These are phyloP conservation scores for Globisporangium yorkense DNA, from an alignment of 352 stramenopile species.

Conservation along the genomic window DNA sequence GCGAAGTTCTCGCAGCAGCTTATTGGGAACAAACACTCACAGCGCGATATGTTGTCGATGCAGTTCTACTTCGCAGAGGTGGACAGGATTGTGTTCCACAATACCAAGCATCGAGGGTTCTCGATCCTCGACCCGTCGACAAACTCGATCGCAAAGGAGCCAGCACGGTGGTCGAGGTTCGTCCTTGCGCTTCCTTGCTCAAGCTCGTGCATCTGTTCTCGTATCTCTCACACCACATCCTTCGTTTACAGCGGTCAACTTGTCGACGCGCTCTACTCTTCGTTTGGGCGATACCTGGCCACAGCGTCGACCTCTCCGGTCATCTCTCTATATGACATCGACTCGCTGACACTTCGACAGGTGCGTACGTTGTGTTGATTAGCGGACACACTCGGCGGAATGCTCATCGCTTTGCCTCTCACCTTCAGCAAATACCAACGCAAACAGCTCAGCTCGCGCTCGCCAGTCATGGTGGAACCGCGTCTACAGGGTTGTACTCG, in stretches of 20 bases:
- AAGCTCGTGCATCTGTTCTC: neutral
- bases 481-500: constrained; percentile 26
- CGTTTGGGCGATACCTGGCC: constrained; percentile 34
- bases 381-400: no score
- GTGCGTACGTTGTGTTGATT: constrained; percentile 7
- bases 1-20: neutral
- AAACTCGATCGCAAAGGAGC: constrained; percentile 12
- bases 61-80: constrained; percentile 32
- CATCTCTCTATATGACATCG: constrained; percentile 46
- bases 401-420: neutral
- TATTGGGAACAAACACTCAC: neutral
- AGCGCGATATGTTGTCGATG: neutral
- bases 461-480: constrained; percentile 8
- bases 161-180: constrained; percentile 4
- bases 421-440: constrained; percentile 44
- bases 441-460: constrained; percentile 30
- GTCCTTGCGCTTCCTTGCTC: neutral
- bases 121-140: constrained; percentile 26
- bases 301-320: constrained; percentile 42
- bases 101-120: constrained; percentile 27
- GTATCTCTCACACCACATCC: neutral
- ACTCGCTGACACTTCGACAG: constrained; percentile 40
- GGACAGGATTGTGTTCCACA: constrained; percentile 33
- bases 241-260: constrained; percentile 12
- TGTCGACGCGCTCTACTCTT: constrained; percentile 39